These are phyloP conservation scores for Trichoderma cornu-damae DNA, from an alignment of 2,329 filamentous ascomycete species.

Conservation along the genomic window DNA sequence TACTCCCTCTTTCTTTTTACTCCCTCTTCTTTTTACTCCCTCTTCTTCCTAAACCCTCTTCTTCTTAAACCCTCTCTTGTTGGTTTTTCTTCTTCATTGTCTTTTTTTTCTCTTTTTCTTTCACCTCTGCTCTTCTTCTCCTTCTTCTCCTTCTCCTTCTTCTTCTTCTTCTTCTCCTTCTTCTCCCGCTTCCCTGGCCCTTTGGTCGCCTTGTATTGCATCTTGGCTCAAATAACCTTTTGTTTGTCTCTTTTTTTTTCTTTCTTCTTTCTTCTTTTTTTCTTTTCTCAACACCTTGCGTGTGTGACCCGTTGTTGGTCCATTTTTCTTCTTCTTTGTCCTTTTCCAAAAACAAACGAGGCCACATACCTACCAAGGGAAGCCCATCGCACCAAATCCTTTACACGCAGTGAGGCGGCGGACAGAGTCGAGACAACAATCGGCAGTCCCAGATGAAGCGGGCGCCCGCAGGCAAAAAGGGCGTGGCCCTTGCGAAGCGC, in stretches of 20 bases:
- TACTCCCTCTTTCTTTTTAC: too few species aligned
- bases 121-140: background rate
- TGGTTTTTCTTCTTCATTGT: too few species aligned
- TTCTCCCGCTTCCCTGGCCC: too few species aligned
- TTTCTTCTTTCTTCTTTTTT: background rate
- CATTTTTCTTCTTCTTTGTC: background rate
- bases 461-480: constrained; percentile 24
- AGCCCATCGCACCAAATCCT: background rate
- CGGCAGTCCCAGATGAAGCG: constrained; percentile 17
- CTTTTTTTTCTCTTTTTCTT: background rate
- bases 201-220: too few species aligned
- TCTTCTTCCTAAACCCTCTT: too few species aligned
- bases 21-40: too few species aligned
- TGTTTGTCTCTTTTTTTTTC: background rate
- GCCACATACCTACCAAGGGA: too few species aligned
- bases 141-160: too few species aligned
- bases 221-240: background rate
- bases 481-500: constrained; percentile 31
- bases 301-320: background rate
- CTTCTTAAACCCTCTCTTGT: too few species aligned
- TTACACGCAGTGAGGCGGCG: background rate
- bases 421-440: background rate
- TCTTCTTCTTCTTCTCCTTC: too few species aligned
- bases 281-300: background rate
- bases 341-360: too few species aligned